phyloP scores from a whole-genome alignment of 352 stramenopile genomes.

The Phytophthora nicotianae region DNA sequence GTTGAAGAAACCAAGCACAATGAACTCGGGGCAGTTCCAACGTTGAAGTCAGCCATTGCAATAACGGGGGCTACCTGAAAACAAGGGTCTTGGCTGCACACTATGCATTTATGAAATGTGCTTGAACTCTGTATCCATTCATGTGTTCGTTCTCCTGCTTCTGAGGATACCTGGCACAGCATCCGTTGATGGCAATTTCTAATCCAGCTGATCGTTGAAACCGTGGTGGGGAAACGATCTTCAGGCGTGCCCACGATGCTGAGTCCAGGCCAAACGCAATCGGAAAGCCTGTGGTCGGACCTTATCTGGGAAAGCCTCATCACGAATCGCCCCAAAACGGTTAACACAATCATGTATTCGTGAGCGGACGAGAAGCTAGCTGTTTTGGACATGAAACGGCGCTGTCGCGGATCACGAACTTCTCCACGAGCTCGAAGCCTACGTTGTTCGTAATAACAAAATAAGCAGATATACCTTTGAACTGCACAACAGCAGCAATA shows the following conservation, averaged over 20 bases:
- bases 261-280: too few species aligned
- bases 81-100: too few species aligned
- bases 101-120: too few species aligned
- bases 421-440: too few species aligned
- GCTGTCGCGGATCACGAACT: constrained; percentile 1
- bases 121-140: neutral
- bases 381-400: neutral
- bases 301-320: constrained; percentile 1
- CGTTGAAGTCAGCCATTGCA: too few species aligned
- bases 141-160: neutral
- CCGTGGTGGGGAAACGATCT: too few species aligned
- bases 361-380: neutral
- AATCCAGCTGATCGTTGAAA: neutral
- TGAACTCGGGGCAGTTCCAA: too few species aligned
- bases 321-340: neutral
- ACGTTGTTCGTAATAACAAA: neutral
- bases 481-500: neutral
- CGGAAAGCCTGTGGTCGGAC: neutral
- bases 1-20: too few species aligned
- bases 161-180: neutral
- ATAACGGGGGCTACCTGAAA: too few species aligned
- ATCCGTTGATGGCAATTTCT: neutral
- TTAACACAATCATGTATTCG: neutral
- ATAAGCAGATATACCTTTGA: neutral
- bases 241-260: too few species aligned